phyloP scores from a whole-genome alignment of 805 yeast genomes.

The Limtongozyma cylindracea region DNA sequence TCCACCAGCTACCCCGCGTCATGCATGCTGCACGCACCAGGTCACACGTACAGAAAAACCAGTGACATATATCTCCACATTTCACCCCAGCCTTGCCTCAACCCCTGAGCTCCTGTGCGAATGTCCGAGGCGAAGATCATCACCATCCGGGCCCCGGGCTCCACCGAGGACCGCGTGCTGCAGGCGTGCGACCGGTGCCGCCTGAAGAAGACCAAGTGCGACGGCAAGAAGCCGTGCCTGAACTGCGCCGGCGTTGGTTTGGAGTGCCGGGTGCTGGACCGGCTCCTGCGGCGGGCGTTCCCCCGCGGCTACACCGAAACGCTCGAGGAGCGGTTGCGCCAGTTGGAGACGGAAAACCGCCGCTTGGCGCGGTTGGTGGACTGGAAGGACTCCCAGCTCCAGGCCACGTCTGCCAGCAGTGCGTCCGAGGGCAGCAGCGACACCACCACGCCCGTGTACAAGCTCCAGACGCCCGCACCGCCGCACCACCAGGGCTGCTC shows the following conservation, averaged over 20 bases:
- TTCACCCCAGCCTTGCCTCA: no score
- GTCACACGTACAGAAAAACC: no score
- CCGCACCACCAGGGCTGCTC: conserved; percentile 16
- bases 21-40: no score
- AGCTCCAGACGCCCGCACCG: no score
- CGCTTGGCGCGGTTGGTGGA: conserved; percentile 38
- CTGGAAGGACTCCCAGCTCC: no score
- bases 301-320: conserved; percentile 88
- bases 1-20: no score
- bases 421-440: no score
- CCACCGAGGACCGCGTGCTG: conserved; percentile 43
- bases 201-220: conserved; percentile 57
- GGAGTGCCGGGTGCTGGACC: conserved; percentile 74
- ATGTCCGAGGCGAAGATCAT: no score
- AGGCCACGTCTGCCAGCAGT: no score
- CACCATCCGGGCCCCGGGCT: conserved; percentile 52
- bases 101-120: no score
- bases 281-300: conserved; percentile 62
- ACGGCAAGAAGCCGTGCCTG: conserved; percentile 55
- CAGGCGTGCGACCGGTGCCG: conserved; percentile 87
- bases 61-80: no score
- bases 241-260: conserved; percentile 69
- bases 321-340: conserved; percentile 69
- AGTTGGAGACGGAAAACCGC: conserved; percentile 59
- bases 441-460: no score